Base-by-base conservation (phyloP, 2,329 filamentous ascomycete genomes). In the Colletotrichum eleusines region DNA sequence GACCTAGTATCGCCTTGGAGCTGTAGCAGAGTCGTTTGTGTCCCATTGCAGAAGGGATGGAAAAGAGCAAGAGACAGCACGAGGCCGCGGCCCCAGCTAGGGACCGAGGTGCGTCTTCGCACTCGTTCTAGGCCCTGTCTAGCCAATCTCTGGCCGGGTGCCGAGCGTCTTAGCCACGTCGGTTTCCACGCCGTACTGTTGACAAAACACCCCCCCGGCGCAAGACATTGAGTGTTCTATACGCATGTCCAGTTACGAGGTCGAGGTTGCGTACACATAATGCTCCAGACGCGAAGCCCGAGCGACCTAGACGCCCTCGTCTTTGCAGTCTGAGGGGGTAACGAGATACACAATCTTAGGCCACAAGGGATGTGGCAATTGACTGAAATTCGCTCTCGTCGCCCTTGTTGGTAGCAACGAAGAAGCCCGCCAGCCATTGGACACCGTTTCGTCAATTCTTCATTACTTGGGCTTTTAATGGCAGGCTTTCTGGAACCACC, bases 151-250 rank as follows among this genome's bases (percentile, higher is more conserved):
- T 59, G 31, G 18, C 46, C 23, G 35, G 35, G 31, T 26, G 66
- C 61, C 54, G 59, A 65, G 51, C 42, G 40, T 58, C 35, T 26
- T 46, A 51, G 53, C 44, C 65, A 57, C 57, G 38, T 26, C 35
- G 18, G 18, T 35, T 50, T 38, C 20, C 26, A n/a, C 51, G 42
- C 62, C 31, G 57, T 26, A 26, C 28, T 18, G 28, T 18, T 46
- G 53, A 65, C 42, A n/a, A 44, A 59, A 44, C 14, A 26, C 26
- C 23, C 20, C 42, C 42, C n/a, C n/a, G n/a, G n/a, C 42, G 9
- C n/a, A 55, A 40, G 28, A 33, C 48, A 50, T 14, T 31, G 12
- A 62, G 33, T 54, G 48, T 64, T 57, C 23, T 61, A 48, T 23
- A 40, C 23, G 11, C 35, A 35, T 46, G 31, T 38, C 50, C 33